A percentile compares a stretch with the other conserved stretches of the same genome.
These are phyloP conservation scores for Blastocladiella emersonii DNA, from an alignment of 371 early-diverging fungal species.

Conservation along the genomic window DNA sequence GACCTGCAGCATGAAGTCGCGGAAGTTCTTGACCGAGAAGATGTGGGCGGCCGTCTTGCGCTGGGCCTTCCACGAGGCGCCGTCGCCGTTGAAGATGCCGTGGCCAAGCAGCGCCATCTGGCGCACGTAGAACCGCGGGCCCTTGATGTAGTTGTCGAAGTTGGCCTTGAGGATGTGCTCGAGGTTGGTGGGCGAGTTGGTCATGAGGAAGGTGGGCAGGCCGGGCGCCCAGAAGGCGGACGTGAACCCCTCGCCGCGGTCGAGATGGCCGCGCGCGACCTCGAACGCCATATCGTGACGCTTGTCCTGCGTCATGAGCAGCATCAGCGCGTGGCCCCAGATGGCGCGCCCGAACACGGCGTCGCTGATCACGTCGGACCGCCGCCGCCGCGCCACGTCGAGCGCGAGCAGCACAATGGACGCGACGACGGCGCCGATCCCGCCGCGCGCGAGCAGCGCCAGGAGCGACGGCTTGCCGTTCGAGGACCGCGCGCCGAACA, in stretches of 20 bases:
- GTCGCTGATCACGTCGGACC: too few relatives aligned
- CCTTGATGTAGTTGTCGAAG: slow-evolving; percentile 46
- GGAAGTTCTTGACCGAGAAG: slow-evolving; percentile 56
- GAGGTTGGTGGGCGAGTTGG: slow-evolving; percentile 11
- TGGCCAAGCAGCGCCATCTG: slow-evolving; percentile 40
- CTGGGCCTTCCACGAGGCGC: slow-evolving; percentile 47
- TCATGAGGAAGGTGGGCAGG: not conserved
- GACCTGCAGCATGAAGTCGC: slow-evolving; percentile 33
- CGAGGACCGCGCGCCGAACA: too few relatives aligned
- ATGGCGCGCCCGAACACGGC: not conserved
- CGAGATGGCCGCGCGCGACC: not conserved
- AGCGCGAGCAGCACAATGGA: too few relatives aligned
- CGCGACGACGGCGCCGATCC: too few relatives aligned
- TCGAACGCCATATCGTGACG: not conserved
- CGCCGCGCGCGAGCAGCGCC: too few relatives aligned
- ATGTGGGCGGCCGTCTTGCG: slow-evolving; percentile 52
- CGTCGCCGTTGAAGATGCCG: slow-evolving; percentile 59
- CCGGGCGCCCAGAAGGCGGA: not conserved
- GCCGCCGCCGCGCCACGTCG: too few relatives aligned
- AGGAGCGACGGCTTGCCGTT: too few relatives aligned
- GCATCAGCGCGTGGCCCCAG: not conserved
- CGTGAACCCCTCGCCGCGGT: slow-evolving; percentile 1
- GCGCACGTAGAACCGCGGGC: slow-evolving; percentile 20
- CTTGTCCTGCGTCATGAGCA: not conserved
- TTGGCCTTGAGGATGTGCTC: slow-evolving; percentile 29